Evolutionary conservation across 2,329 filamentous ascomycete species (phyloP).

Genomic region (Ophiostoma populinum): DNA sequence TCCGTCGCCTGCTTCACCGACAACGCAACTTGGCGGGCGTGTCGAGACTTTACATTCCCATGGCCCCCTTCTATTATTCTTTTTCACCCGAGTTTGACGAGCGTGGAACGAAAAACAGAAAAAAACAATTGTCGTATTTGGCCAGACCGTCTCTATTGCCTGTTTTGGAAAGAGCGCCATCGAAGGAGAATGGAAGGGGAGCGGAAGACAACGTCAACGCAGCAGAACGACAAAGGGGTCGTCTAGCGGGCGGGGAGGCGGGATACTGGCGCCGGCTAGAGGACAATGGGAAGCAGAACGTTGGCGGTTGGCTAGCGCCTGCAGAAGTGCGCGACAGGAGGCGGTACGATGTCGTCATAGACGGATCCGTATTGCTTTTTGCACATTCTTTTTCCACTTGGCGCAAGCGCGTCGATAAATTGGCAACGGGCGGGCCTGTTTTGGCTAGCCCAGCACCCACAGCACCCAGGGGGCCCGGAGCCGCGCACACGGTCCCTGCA

Average conservation of each 20-base stretch:
- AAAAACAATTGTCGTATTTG: no score
- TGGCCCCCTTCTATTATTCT: background rate
- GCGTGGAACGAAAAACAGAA: background rate
- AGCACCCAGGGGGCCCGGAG: no score
- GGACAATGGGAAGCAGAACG: background rate
- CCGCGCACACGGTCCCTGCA: no score
- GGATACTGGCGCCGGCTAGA: constrained; percentile 4
- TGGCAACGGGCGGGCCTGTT: constrained; percentile 6
- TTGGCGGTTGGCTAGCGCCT: no score
- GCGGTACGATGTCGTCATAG: constrained; percentile 7
- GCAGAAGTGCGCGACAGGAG: background rate
- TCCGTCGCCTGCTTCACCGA: no score
- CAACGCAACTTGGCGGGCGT: no score
- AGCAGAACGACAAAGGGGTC: background rate
- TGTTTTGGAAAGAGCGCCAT: no score
- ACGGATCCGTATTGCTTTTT: no score
- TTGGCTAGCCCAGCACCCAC: no score
- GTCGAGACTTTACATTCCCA: no score
- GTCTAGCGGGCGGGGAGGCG: constrained; percentile 6
- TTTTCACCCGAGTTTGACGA: background rate
- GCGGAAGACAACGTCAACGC: background rate
- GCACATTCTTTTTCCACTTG: background rate
- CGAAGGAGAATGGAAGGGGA: background rate
- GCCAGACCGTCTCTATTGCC: no score
- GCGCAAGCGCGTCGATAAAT: constrained; percentile 1